Conservation (phyloP, 2,329 filamentous ascomycete genomes). For the Colletotrichum caudatum region DNA sequence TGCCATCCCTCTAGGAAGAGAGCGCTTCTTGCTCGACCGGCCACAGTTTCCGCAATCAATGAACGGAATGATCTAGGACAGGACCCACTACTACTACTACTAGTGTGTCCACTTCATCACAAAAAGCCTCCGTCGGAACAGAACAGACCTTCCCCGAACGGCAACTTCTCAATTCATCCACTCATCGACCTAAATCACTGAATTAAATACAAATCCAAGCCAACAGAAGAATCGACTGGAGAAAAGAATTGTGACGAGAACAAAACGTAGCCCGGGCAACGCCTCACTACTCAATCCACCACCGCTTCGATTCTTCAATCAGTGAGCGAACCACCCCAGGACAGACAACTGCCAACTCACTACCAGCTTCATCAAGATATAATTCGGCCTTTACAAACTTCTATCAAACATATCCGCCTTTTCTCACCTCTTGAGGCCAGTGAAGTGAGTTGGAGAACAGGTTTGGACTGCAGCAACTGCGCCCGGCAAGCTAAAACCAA, state of each 20-base stretch:
- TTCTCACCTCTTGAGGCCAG: background rate
- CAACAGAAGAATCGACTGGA: background rate
- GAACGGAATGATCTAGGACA: background rate
- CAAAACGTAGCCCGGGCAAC: background rate
- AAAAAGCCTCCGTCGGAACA: background rate
- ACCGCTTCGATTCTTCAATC: background rate
- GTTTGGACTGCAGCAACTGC: background rate
- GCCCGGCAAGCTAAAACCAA: background rate
- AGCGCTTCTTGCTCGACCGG: background rate
- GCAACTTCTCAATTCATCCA: background rate
- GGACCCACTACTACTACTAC: background rate
- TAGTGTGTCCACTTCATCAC: background rate
- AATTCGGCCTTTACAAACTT: background rate
- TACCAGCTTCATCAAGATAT: background rate
- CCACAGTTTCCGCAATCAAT: background rate
- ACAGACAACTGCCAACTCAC: background rate
- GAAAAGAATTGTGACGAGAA: background rate
- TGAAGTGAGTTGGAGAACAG: background rate
- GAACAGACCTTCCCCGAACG: background rate
- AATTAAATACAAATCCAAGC: background rate
- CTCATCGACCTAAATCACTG: background rate
- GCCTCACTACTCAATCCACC: background rate
- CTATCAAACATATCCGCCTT: background rate
- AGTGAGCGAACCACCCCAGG: background rate
- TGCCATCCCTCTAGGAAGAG: background rate